Conservation (phyloP, 805 yeast species). For the Yamadazyma sp. region DNA sequence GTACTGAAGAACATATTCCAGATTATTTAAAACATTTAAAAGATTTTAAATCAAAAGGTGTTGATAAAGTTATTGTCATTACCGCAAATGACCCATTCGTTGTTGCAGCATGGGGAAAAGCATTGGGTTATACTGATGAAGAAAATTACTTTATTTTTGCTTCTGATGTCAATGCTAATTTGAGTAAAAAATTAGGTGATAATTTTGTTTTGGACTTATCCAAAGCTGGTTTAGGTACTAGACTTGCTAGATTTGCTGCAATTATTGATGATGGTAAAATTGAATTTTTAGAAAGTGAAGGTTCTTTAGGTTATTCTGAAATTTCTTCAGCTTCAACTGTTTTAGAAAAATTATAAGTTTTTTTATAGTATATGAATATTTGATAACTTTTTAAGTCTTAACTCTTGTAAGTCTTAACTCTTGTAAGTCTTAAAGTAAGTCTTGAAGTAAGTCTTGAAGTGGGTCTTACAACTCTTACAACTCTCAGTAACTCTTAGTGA, state of each 20-base stretch:
- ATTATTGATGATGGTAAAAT: conserved; percentile 53
- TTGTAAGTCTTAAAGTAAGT: too few species aligned
- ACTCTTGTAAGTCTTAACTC: too few species aligned
- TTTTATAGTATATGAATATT: too few species aligned
- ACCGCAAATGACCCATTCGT: conserved; percentile 45
- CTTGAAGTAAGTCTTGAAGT: too few species aligned
- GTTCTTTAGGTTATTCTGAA: conserved; percentile 22
- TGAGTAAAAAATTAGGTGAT: conserved; percentile 49
- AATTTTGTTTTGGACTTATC: conserved; percentile 45
- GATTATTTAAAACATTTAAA: conserved; percentile 35
- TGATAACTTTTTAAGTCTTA: too few species aligned
- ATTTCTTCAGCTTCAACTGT: conserved; percentile 23
- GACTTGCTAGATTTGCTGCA: conserved; percentile 62
- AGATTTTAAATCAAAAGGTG: conserved; percentile 42
- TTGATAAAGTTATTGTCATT: conserved; percentile 30
- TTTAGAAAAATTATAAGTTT: conserved; percentile 21
- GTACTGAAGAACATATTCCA: conserved; percentile 44
- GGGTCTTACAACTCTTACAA: too few species aligned
- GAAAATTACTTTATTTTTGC: conserved; percentile 37
- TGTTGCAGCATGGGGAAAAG: conserved; percentile 44
- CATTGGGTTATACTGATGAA: conserved; percentile 38
- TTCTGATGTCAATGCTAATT: conserved; percentile 34
- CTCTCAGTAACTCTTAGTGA: too few species aligned
- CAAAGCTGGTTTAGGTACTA: conserved; percentile 35
- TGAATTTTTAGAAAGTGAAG: conserved; percentile 28